phyloP scores from a whole-genome alignment of 1,284 basidiomycete genomes.

The Fomitopsis palustris region DNA sequence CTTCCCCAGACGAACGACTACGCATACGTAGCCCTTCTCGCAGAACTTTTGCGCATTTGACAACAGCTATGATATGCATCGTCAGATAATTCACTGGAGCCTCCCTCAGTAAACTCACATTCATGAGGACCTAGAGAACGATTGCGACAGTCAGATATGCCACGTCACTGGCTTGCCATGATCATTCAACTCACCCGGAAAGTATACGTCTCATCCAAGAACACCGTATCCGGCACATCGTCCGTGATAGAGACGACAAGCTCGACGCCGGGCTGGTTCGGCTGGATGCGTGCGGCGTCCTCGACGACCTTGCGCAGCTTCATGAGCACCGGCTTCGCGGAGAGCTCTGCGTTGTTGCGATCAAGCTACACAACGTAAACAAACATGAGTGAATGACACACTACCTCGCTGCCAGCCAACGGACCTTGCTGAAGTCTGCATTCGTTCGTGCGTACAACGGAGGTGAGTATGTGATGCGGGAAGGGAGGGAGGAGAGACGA shows the following conservation, averaged over 20 bases:
- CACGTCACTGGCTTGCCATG: neutral
- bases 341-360: constrained; percentile 27
- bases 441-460: neutral
- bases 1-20: constrained; percentile 20
- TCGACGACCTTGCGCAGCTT: constrained; percentile 28
- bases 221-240: constrained; percentile 23
- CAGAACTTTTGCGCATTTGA: constrained; percentile 32
- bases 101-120: constrained; percentile 16
- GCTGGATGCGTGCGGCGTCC: constrained; percentile 26
- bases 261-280: constrained; percentile 21
- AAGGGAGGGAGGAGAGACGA: neutral
- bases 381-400: neutral
- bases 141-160: no score
- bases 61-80: constrained; percentile 17
- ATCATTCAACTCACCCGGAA: constrained; percentile 20
- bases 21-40: constrained; percentile 27
- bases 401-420: constrained; percentile 3
- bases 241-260: constrained; percentile 24
- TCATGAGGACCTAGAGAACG: constrained; percentile 26
- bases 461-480: neutral
- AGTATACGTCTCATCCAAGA: constrained; percentile 29
- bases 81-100: neutral
- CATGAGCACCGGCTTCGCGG: constrained; percentile 27
- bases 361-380: constrained; percentile 18
- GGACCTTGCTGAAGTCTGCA: constrained; percentile 29